phyloP scores from a whole-genome alignment of 2,329 filamentous ascomycete genomes.

The Fonsecaea pugnacius region DNA sequence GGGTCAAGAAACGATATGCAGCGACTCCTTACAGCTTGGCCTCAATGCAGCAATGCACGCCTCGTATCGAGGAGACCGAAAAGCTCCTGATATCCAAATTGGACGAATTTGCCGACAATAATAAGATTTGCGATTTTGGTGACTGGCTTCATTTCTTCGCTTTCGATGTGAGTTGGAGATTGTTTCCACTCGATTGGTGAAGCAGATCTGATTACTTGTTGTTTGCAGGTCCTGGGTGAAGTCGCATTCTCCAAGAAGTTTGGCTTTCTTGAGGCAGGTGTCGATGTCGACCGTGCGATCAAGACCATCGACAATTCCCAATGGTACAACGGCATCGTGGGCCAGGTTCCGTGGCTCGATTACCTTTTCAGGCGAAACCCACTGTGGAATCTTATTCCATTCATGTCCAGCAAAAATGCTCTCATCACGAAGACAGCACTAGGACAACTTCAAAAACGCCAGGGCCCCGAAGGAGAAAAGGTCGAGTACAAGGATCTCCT shows the following conservation, averaged over 20 bases:
- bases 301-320: slow-evolving; percentile 55
- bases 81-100: slow-evolving; percentile 53
- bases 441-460: slow-evolving; percentile 53
- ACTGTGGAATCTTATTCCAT: slow-evolving; percentile 52
- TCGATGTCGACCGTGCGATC: slow-evolving; percentile 58
- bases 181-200: background rate
- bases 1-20: slow-evolving; percentile 58
- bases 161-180: slow-evolving; percentile 41
- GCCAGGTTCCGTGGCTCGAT: slow-evolving; percentile 52
- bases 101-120: slow-evolving; percentile 45
- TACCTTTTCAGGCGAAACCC: slow-evolving; percentile 56
- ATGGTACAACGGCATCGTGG: slow-evolving; percentile 40
- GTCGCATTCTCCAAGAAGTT: slow-evolving; percentile 52
- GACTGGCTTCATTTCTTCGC: slow-evolving; percentile 45
- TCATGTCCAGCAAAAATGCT: slow-evolving; percentile 51
- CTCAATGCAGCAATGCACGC: slow-evolving; percentile 39
- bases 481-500: slow-evolving; percentile 57
- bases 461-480: slow-evolving; percentile 41
- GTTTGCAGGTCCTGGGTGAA: slow-evolving; percentile 41
- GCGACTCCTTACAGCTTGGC: slow-evolving; percentile 41
- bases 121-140: slow-evolving; percentile 53
- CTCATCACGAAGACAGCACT: slow-evolving; percentile 55
- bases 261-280: slow-evolving; percentile 57
- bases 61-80: slow-evolving; percentile 43
- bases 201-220: slow-evolving; percentile 6